phyloP scores from a whole-genome alignment of 495 filamentous ascomycete species.

The Podospora conica region DNA sequence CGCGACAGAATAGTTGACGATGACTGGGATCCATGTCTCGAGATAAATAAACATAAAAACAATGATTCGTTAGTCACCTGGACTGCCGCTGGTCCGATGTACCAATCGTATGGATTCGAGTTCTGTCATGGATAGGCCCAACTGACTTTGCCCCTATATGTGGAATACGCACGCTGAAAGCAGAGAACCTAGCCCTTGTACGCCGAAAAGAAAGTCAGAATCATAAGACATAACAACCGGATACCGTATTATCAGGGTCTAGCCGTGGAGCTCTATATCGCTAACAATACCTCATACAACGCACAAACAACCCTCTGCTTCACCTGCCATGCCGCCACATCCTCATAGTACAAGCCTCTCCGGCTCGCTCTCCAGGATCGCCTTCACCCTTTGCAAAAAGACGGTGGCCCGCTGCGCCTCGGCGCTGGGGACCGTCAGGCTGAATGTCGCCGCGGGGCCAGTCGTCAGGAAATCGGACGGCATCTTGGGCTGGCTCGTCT shows the following conservation, averaged over 20 bases:
- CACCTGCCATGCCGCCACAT: background rate
- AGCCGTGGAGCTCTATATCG: background rate
- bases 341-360: slow-evolving; percentile 61
- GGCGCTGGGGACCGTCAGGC: slow-evolving; percentile 62
- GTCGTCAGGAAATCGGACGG: background rate
- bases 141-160: background rate
- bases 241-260: background rate
- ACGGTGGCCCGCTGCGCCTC: slow-evolving; percentile 75
- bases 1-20: no score
- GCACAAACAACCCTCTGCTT: background rate
- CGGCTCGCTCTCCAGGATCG: slow-evolving; percentile 73
- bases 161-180: background rate
- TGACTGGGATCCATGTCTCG: no score
- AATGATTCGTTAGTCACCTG: background rate
- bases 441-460: slow-evolving; percentile 59
- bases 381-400: slow-evolving; percentile 80
- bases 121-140: background rate
- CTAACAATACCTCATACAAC: background rate
- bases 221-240: background rate
- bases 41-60: background rate
- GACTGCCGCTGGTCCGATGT: background rate
- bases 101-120: no score
- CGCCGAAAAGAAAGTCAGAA: background rate
- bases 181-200: background rate
- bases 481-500: background rate